These are phyloP conservation scores for Dalechampia spathulata DNA, from an alignment of 441 rosid genomes.

Conservation along the genomic window DNA sequence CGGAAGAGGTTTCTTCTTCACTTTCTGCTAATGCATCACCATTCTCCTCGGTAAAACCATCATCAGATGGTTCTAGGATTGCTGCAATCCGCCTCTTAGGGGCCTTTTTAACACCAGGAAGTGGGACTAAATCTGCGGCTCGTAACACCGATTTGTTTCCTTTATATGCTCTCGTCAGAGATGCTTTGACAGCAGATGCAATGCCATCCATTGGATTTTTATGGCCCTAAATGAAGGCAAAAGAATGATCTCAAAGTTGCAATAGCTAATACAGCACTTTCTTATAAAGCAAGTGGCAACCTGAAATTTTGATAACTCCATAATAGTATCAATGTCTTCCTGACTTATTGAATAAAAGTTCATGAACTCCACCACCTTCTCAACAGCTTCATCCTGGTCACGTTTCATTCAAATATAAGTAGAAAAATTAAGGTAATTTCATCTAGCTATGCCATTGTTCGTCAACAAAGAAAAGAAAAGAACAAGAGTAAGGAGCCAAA, in stretches of 20 bases:
- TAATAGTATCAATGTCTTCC: conserved; percentile 77
- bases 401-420: background rate
- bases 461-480: no score
- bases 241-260: background rate
- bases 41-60: conserved; percentile 51
- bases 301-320: conserved; percentile 81
- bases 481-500: no score
- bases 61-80: conserved; percentile 63
- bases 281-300: conserved; percentile 21
- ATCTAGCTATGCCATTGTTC: background rate
- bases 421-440: background rate
- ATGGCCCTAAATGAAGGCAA: conserved; percentile 49
- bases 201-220: conserved; percentile 88
- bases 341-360: conserved; percentile 79
- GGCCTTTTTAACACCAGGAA: conserved; percentile 81
- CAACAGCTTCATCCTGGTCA: conserved; percentile 79
- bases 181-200: conserved; percentile 74
- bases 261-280: background rate
- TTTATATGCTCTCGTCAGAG: conserved; percentile 81
- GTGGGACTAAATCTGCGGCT: conserved; percentile 71
- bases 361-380: conserved; percentile 88
- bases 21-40: conserved; percentile 44
- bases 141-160: conserved; percentile 64
- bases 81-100: conserved; percentile 82
- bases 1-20: conserved; percentile 65